These are phyloP conservation scores for Botryotinia convoluta DNA, from an alignment of 2,329 filamentous ascomycete genomes.

Conservation along the genomic window DNA sequence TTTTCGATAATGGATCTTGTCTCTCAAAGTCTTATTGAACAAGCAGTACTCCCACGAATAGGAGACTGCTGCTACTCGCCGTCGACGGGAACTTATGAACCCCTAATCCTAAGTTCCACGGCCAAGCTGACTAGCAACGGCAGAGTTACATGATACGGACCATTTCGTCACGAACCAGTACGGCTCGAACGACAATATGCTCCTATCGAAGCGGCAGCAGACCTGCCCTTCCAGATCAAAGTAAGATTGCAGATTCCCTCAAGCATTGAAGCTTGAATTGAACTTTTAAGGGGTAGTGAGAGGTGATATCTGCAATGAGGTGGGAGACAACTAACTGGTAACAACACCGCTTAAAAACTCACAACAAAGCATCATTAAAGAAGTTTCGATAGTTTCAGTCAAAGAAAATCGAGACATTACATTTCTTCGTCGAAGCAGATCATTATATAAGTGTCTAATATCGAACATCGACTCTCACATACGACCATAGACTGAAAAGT, in stretches of 20 bases:
- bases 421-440: neutral
- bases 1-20: neutral
- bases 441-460: neutral
- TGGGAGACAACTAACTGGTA: neutral
- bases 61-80: neutral
- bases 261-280: too few species aligned
- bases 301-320: neutral
- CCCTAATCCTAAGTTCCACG: too few species aligned
- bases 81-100: neutral
- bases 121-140: too few species aligned
- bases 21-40: neutral
- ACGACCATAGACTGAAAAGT: constrained; percentile 1
- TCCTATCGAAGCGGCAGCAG: neutral
- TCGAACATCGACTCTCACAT: rapidly evolving
- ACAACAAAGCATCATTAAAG: neutral
- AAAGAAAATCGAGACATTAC: neutral
- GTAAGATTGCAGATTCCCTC: too few species aligned
- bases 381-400: too few species aligned
- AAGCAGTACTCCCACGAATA: neutral
- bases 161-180: neutral
- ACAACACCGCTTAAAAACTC: neutral
- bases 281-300: neutral
- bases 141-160: neutral
- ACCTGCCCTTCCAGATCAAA: neutral
- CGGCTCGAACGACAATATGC: neutral